phyloP scores from a whole-genome alignment of 768 basidiomycete genomes.

The Megacollybia marginata region DNA sequence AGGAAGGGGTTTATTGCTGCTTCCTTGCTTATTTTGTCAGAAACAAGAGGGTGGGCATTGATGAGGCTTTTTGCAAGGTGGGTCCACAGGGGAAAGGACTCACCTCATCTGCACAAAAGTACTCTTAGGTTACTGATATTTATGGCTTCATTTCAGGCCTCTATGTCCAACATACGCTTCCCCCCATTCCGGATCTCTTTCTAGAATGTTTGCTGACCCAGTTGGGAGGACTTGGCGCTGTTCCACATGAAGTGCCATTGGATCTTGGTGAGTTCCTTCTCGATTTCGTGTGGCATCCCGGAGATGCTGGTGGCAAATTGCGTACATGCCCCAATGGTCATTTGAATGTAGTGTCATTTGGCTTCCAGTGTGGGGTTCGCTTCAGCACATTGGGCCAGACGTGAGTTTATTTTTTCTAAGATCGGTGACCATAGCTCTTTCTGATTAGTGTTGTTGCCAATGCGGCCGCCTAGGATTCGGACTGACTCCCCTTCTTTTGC shows the following conservation, averaged over 20 bases:
- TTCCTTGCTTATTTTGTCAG: not conserved
- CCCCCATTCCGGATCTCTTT: not conserved
- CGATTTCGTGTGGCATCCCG: constrained; percentile 17
- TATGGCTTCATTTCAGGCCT: not conserved
- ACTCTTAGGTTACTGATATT: not conserved
- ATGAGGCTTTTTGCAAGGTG: not conserved
- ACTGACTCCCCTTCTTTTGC: constrained; percentile 9
- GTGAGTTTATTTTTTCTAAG: constrained; percentile 12
- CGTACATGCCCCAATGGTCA: constrained; percentile 9
- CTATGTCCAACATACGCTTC: not conserved
- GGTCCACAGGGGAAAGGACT: not conserved
- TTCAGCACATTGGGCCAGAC: constrained; percentile 6
- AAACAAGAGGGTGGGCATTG: not conserved
- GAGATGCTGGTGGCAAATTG: constrained; percentile 24
- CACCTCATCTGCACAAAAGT: not conserved
- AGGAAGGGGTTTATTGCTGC: not conserved
- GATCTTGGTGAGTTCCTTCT: constrained; percentile 7
- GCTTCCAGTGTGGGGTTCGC: constrained; percentile 10
- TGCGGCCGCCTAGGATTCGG: constrained; percentile 11
- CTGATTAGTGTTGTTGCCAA: constrained; percentile 13
- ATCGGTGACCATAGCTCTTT: constrained; percentile 8
- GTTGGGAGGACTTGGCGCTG: not conserved
- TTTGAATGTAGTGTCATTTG: constrained; percentile 10
- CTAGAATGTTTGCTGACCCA: not conserved
- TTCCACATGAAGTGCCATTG: constrained; percentile 14